Conservation (phyloP, 768 basidiomycete genomes). For the Russula griseocarnosa region DNA sequence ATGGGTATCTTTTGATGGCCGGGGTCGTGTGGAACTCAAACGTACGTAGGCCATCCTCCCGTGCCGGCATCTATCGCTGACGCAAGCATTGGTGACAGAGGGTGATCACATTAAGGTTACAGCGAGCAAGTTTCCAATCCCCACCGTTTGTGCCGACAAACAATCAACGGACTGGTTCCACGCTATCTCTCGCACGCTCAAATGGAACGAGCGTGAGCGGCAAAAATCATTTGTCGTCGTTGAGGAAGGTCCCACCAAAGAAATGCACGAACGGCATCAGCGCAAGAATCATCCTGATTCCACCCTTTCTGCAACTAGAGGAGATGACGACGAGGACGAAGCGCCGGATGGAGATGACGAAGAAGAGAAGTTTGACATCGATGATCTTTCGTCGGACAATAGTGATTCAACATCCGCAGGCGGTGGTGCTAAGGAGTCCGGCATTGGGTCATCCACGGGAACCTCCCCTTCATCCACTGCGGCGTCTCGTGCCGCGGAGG, state of each 20-base stretch:
- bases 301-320: constrained; percentile 23
- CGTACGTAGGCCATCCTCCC: constrained; percentile 49
- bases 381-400: constrained; percentile 55
- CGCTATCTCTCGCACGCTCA: constrained; percentile 90
- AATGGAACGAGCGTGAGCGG: constrained; percentile 98
- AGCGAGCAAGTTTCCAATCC: constrained; percentile 96
- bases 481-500: constrained; percentile 26
- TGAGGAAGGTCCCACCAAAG: constrained; percentile 69
- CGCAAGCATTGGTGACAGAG: constrained; percentile 49
- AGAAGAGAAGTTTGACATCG: constrained; percentile 88
- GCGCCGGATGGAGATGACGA: constrained; percentile 41
- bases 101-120: constrained; percentile 99
- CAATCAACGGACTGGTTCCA: constrained; percentile 99
- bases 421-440: neutral
- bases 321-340: constrained; percentile 39
- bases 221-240: constrained; percentile 99
- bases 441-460: constrained; percentile 2
- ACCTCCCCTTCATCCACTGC: constrained; percentile 8
- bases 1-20: constrained; percentile 98
- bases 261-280: constrained; percentile 16
- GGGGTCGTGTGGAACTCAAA: constrained; percentile 91
- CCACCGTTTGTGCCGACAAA: constrained; percentile 96
- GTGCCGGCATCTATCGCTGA: constrained; percentile 12
- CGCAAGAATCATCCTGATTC: neutral
- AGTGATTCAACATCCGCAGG: constrained; percentile 5